Conservation (phyloP, 2,329 filamentous ascomycete genomes). For the Seiridium cupressi region DNA sequence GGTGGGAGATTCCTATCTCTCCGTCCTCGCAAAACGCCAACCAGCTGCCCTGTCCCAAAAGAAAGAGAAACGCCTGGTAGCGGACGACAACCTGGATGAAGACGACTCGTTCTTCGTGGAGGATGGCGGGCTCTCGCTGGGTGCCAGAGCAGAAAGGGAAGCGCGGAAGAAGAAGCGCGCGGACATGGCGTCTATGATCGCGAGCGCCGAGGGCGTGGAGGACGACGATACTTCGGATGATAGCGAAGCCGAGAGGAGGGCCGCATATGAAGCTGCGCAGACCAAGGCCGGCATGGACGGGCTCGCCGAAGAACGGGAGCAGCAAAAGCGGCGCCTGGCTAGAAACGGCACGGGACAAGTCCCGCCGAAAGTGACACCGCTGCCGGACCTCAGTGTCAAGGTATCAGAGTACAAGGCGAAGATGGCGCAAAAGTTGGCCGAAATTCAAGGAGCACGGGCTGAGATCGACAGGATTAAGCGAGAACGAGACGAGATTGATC, state of each 20-base stretch:
- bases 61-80: constrained; percentile 70
- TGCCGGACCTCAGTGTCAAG: constrained; percentile 73
- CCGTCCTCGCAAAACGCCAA: constrained; percentile 32
- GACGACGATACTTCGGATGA: constrained; percentile 63
- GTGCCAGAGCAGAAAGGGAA: constrained; percentile 75
- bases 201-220: constrained; percentile 63
- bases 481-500: constrained; percentile 62
- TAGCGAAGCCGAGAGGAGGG: constrained; percentile 67
- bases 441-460: constrained; percentile 44
- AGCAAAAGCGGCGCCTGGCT: constrained; percentile 33
- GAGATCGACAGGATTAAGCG: constrained; percentile 58
- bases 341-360: constrained; percentile 35
- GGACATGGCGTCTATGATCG: constrained; percentile 82
- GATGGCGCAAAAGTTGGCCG: constrained; percentile 60
- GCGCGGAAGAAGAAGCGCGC: constrained; percentile 63
- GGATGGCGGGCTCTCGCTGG: constrained; percentile 76
- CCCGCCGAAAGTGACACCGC: constrained; percentile 69
- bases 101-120: constrained; percentile 92
- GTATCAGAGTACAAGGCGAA: constrained; percentile 61
- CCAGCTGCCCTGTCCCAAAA: constrained; percentile 57
- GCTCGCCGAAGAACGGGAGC: constrained; percentile 45
- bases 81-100: constrained; percentile 88
- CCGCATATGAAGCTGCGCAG: constrained; percentile 85
- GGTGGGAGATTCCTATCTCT: constrained; percentile 26
- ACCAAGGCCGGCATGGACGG: constrained; percentile 84